Percentiles rank a stretch among this genome's conserved stretches.
phyloP scores from a whole-genome alignment of 108 stramenopile species.

The Cyclotella sp. region DNA sequence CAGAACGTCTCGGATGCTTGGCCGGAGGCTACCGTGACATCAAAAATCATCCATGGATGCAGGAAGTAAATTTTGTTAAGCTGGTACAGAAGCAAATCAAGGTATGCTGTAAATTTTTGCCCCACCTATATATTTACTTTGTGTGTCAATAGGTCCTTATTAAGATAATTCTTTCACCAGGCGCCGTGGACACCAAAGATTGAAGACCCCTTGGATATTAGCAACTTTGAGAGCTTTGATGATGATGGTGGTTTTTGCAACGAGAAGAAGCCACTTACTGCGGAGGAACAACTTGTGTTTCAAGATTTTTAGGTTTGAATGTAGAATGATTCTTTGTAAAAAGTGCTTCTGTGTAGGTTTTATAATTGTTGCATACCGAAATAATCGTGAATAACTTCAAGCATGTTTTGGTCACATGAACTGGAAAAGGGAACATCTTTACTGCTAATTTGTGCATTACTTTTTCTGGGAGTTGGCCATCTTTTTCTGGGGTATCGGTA shows the following conservation, averaged over 20 bases:
- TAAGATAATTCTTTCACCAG: neutral
- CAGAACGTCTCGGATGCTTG: slow-evolving; percentile 51
- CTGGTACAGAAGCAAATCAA: slow-evolving; percentile 57
- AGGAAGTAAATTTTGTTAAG: slow-evolving; percentile 62
- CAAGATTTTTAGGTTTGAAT: slow-evolving; percentile 26
- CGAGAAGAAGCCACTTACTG: slow-evolving; percentile 38
- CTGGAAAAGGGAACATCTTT: too few species aligned
- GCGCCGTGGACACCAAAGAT: slow-evolving; percentile 82
- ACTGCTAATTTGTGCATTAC: too few species aligned
- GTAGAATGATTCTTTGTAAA: too few species aligned
- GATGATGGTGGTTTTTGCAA: slow-evolving; percentile 25
- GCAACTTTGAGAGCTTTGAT: slow-evolving; percentile 85
- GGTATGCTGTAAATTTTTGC: slow-evolving; percentile 15
- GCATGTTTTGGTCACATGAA: neutral
- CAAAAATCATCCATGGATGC: slow-evolving; percentile 72
- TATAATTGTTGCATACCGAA: too few species aligned
- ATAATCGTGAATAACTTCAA: neutral
- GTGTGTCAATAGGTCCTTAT: neutral
- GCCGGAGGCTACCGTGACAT: slow-evolving; percentile 67
- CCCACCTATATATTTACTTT: neutral
- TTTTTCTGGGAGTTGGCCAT: too few species aligned
- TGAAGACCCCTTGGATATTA: slow-evolving; percentile 68
- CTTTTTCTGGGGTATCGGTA: too few species aligned
- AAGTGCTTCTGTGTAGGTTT: too few species aligned
- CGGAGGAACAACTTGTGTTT: slow-evolving; percentile 49